Evolutionary conservation across 371 early-diverging fungal genomes (phyloP).

Genomic region (Cokeromyces recurvatus): DNA sequence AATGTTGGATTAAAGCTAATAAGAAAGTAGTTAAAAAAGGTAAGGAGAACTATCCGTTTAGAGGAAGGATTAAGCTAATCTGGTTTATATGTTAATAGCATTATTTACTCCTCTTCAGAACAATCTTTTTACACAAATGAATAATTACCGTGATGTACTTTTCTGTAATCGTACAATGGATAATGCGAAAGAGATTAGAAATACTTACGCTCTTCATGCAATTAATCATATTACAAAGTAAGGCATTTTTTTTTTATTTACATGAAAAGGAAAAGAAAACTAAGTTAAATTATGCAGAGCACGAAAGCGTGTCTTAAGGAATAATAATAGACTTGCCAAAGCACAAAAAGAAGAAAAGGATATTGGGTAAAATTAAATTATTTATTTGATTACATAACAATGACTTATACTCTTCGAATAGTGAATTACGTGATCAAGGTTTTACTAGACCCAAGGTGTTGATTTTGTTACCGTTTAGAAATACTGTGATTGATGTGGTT

Average conservation of each 20-base stretch:
- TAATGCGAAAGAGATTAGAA: slow-evolving; percentile 65
- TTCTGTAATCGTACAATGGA: slow-evolving; percentile 60
- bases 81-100: slow-evolving; percentile 8
- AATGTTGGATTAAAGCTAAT: slow-evolving; percentile 31
- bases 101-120: slow-evolving; percentile 54
- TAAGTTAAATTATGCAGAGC: too few relatives aligned
- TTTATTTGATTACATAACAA: neutral
- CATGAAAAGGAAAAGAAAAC: too few relatives aligned
- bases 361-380: slow-evolving; percentile 23
- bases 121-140: slow-evolving; percentile 60
- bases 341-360: slow-evolving; percentile 46
- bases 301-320: slow-evolving; percentile 73
- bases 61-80: neutral
- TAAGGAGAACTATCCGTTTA: neutral
- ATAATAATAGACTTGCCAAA: slow-evolving; percentile 70
- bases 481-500: slow-evolving; percentile 77
- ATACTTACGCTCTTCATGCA: slow-evolving; percentile 75
- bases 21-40: slow-evolving; percentile 16
- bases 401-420: slow-evolving; percentile 16
- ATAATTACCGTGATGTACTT: slow-evolving; percentile 73
- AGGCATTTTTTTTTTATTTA: slow-evolving; percentile 8
- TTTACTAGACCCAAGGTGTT: slow-evolving; percentile 93
- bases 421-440: slow-evolving; percentile 91
- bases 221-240: slow-evolving; percentile 88
- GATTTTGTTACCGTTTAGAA: slow-evolving; percentile 86